phyloP scores from a whole-genome alignment of 148 eudicot species.

The Cornus suecica region DNA sequence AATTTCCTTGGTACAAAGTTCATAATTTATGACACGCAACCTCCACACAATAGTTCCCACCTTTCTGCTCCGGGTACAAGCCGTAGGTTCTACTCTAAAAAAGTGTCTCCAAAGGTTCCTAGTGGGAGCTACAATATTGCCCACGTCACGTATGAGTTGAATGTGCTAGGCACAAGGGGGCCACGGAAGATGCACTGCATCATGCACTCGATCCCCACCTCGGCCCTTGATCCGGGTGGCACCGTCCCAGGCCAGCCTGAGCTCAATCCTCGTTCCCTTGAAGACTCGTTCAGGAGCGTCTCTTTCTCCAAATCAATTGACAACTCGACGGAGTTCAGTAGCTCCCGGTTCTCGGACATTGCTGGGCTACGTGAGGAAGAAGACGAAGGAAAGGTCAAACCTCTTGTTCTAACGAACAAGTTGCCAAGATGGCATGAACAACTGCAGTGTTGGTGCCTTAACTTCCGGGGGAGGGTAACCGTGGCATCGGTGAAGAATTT shows the following conservation, averaged over 20 bases:
- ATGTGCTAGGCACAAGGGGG: constrained; percentile 85
- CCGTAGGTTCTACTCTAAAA: constrained; percentile 77
- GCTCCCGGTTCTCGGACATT: constrained; percentile 26
- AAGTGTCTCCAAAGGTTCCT: constrained; percentile 83
- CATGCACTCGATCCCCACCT: constrained; percentile 69
- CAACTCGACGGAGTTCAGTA: constrained; percentile 24
- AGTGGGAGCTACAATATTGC: constrained; percentile 71
- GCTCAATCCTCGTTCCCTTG: constrained; percentile 39
- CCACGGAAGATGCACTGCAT: constrained; percentile 81
- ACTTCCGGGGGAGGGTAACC: constrained; percentile 33
- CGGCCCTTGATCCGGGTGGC: constrained; percentile 77
- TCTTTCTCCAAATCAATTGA: constrained; percentile 28
- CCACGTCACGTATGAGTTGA: constrained; percentile 75
- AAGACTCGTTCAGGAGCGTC: constrained; percentile 34
- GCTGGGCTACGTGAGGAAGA: constrained; percentile 3
- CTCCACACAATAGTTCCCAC: constrained; percentile 49
- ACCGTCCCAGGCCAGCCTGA: constrained; percentile 72
- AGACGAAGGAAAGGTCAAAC: constrained; percentile 5
- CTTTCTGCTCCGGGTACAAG: constrained; percentile 56
- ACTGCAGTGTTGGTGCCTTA: constrained; percentile 36
- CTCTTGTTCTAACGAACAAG: constrained; percentile 28
- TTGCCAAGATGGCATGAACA: constrained; percentile 38
- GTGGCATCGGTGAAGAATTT: constrained; percentile 37
- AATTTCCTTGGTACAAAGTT: constrained; percentile 88
- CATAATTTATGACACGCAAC: constrained; percentile 77